Percentiles rank a stretch among this genome's conserved stretches.
Evolutionary conservation across 1,284 basidiomycete genomes (phyloP).

Genomic region (Rhodotorula sp.): DNA sequence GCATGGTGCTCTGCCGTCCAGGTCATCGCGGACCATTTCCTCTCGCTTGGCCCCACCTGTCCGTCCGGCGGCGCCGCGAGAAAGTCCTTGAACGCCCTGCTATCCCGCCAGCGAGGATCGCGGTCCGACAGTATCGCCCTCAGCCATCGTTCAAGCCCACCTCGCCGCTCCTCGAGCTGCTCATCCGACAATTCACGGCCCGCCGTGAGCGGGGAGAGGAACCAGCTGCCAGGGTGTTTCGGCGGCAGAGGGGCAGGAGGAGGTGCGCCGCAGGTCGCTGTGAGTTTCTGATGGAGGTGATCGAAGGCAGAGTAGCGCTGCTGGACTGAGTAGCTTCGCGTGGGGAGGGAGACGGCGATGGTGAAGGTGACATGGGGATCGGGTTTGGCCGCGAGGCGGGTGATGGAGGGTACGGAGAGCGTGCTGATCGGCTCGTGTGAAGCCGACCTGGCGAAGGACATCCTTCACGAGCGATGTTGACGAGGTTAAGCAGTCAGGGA

Average conservation of each 20-base stretch:
- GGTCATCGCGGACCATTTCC: conserved; percentile 63
- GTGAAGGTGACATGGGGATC: conserved; percentile 73
- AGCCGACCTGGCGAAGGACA: conserved; percentile 8
- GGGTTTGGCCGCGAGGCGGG: conserved; percentile 54
- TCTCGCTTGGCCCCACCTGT: conserved; percentile 30
- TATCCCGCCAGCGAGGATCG: conserved; percentile 76
- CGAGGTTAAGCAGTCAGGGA: not conserved
- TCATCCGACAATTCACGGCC: conserved; percentile 9
- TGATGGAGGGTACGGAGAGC: conserved; percentile 45
- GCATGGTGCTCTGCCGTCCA: conserved; percentile 83
- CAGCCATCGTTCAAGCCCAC: conserved; percentile 77
- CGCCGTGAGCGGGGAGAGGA: conserved; percentile 11
- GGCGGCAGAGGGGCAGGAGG: conserved; percentile 21
- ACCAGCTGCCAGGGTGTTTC: conserved; percentile 23
- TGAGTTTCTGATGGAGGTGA: conserved; percentile 64
- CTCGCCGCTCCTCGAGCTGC: conserved; percentile 66
- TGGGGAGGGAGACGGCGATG: conserved; percentile 74
- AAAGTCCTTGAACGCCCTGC: conserved; percentile 78
- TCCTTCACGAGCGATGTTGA: not conserved
- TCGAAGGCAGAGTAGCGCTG: conserved; percentile 91
- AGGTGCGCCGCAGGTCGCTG: conserved; percentile 47
- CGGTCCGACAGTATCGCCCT: conserved; percentile 76
- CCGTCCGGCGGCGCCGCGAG: conserved; percentile 65
- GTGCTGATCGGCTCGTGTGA: conserved; percentile 42
- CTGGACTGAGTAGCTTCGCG: conserved; percentile 88